A percentile compares a stretch with the other conserved stretches of the same genome.
These are phyloP conservation scores for Zasmidium citrigriseum DNA, from an alignment of 2,329 filamentous ascomycete genomes.

Conservation along the genomic window DNA sequence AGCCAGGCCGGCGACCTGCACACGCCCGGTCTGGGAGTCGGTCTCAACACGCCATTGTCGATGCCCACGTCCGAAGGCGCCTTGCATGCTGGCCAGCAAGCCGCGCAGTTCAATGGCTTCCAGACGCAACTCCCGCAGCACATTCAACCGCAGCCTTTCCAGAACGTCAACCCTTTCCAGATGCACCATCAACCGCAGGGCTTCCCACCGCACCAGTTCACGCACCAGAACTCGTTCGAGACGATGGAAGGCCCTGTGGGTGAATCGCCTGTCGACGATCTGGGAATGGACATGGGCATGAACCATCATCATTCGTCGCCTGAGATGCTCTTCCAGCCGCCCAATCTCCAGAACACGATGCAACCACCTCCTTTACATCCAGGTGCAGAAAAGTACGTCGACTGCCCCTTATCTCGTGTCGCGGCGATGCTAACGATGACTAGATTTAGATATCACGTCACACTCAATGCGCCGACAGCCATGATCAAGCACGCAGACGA, in stretches of 20 bases:
- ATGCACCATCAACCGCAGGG: constrained; percentile 53
- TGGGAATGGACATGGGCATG: constrained; percentile 57
- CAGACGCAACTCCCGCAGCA: constrained; percentile 61
- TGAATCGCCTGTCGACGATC: constrained; percentile 64
- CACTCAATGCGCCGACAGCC: constrained; percentile 88
- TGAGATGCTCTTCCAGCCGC: constrained; percentile 59
- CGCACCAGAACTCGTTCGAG: constrained; percentile 80
- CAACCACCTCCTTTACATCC: constrained; percentile 39
- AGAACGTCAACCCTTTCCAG: constrained; percentile 70
- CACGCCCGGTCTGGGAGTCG: constrained; percentile 66
- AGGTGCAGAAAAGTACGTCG: constrained; percentile 50
- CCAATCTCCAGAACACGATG: constrained; percentile 51
- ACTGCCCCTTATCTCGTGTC: background rate
- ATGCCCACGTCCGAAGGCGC: constrained; percentile 70
- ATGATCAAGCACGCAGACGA: constrained; percentile 91
- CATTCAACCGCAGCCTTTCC: constrained; percentile 55
- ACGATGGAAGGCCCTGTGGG: constrained; percentile 66
- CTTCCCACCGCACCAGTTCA: constrained; percentile 77
- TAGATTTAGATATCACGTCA: constrained; percentile 85
- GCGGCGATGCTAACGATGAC: constrained; percentile 26
- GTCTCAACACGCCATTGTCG: constrained; percentile 78
- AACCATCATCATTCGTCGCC: constrained; percentile 63
- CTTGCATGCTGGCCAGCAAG: constrained; percentile 60
- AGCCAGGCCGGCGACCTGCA: constrained; percentile 77
- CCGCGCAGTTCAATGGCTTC: constrained; percentile 67